phyloP scores from a whole-genome alignment of 129 eudicot species.

The carrot (Daucus carota) region DNA sequence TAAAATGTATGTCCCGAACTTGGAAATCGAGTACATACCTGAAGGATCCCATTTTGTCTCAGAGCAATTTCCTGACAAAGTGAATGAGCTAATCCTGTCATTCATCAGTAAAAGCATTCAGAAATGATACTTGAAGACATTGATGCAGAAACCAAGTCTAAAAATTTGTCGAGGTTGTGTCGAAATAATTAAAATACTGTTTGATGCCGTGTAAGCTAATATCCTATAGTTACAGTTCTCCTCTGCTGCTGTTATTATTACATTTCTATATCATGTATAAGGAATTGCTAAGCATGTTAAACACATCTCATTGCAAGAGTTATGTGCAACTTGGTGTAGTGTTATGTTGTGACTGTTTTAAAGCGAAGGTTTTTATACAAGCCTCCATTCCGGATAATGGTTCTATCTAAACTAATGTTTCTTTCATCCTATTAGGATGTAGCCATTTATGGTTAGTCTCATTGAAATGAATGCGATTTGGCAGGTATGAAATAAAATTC shows the following conservation, averaged over 20 bases:
- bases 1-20: constrained; percentile 28
- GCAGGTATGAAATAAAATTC: too few relatives aligned
- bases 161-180: not conserved
- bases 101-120: constrained; percentile 11
- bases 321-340: not conserved
- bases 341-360: too few relatives aligned
- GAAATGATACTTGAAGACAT: not conserved
- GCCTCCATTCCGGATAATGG: not conserved
- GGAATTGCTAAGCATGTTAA: not conserved
- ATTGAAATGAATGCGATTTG: too few relatives aligned
- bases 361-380: not conserved
- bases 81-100: constrained; percentile 29
- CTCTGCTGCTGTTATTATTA: too few relatives aligned
- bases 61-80: constrained; percentile 33
- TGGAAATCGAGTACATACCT: constrained; percentile 25
- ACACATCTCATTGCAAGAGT: not conserved
- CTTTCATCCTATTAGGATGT: not conserved
- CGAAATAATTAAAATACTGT: too few relatives aligned
- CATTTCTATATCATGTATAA: not conserved
- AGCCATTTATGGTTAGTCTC: too few relatives aligned
- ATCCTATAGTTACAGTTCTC: too few relatives aligned
- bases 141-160: not conserved
- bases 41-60: constrained; percentile 36
- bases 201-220: not conserved
- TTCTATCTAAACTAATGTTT: too few relatives aligned